Evolutionary conservation across 805 yeast genomes (phyloP).

Genomic region (Zygotorulaspora sp.): DNA sequence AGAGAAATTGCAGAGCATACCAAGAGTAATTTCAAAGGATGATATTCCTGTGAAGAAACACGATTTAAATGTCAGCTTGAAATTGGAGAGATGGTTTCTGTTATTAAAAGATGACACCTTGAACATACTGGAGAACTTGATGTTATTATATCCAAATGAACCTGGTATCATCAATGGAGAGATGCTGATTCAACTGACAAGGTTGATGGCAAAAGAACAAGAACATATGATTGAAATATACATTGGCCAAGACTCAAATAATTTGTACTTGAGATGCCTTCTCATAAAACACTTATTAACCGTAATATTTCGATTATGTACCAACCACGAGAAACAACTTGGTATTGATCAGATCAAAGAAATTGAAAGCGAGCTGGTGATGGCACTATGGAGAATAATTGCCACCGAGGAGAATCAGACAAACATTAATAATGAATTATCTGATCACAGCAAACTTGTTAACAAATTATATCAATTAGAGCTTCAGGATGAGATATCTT

Average conservation of each 20-base stretch:
- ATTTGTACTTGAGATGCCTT: constrained; percentile 13
- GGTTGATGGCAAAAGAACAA: constrained; percentile 35
- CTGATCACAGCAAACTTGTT: constrained; percentile 31
- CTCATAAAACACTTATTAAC: constrained; percentile 22
- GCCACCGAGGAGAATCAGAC: constrained; percentile 27
- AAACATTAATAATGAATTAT: constrained; percentile 15
- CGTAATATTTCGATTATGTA: constrained; percentile 23
- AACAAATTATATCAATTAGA: constrained; percentile 35
- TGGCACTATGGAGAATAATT: constrained; percentile 50
- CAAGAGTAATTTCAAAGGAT: constrained; percentile 29
- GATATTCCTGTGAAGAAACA: constrained; percentile 12
- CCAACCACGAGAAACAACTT: constrained; percentile 14
- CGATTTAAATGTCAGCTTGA: constrained; percentile 9
- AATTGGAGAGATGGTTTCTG: constrained; percentile 26
- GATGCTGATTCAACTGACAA: constrained; percentile 24
- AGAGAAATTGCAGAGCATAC: constrained; percentile 22
- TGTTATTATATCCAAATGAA: constrained; percentile 21
- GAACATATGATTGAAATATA: constrained; percentile 28
- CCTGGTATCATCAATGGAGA: constrained; percentile 20
- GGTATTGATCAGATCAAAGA: constrained; percentile 29
- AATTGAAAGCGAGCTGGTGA: constrained; percentile 43
- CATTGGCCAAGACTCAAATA: constrained; percentile 23
- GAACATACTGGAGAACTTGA: constrained; percentile 44
- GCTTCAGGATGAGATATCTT: constrained; percentile 25
- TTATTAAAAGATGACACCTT: constrained; percentile 43